phyloP scores from a whole-genome alignment of 306 rosid species.

The Cucurbita pepo region DNA sequence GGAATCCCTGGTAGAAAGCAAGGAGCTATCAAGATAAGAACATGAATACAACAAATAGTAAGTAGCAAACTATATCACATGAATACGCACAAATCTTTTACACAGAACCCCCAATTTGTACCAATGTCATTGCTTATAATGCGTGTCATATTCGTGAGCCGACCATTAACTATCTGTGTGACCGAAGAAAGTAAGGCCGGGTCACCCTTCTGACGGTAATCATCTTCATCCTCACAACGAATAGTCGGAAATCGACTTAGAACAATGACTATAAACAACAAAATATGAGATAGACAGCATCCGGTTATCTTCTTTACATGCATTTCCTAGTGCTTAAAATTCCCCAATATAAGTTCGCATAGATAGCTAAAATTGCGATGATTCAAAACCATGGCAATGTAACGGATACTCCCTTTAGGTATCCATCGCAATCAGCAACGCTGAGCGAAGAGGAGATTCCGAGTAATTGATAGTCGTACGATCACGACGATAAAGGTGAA shows the following conservation, averaged over 20 bases:
- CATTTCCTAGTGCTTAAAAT: constrained; percentile 22
- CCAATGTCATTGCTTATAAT: constrained; percentile 27
- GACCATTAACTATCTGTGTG: constrained; percentile 24
- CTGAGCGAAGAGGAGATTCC: neutral
- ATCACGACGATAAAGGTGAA: neutral
- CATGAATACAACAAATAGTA: neutral
- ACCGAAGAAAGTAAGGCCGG: constrained; percentile 16
- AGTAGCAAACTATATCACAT: neutral
- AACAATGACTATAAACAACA: constrained; percentile 13
- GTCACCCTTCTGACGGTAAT: constrained; percentile 1
- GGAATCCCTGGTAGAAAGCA: constrained; percentile 24
- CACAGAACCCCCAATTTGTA: constrained; percentile 35
- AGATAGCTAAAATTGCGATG: neutral
- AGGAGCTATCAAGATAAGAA: neutral
- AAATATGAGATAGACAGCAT: constrained; percentile 9
- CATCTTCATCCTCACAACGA: constrained; percentile 22
- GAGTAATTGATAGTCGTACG: neutral
- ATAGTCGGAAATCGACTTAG: constrained; percentile 14
- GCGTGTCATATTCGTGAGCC: constrained; percentile 27
- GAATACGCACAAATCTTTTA: constrained; percentile 47
- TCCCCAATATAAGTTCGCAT: constrained; percentile 4
- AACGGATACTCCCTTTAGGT: neutral
- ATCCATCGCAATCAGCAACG: neutral
- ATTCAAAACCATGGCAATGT: constrained; percentile 8
- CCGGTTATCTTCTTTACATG: constrained; percentile 19